phyloP scores from a whole-genome alignment of 2,329 filamentous ascomycete species.

The Microsporum ferrugineum region DNA sequence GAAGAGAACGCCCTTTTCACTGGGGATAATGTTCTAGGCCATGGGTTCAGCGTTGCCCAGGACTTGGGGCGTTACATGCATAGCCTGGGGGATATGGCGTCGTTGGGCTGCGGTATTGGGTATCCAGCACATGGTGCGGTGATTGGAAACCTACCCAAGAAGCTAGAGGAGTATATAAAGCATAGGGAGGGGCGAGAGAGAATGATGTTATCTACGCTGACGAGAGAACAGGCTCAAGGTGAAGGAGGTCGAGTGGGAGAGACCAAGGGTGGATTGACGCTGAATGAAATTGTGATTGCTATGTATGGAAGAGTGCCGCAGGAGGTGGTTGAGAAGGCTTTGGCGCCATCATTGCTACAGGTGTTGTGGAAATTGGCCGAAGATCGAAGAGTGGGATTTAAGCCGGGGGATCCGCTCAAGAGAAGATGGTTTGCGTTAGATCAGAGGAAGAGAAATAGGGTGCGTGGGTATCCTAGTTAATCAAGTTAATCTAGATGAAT shows the following conservation, averaged over 20 bases:
- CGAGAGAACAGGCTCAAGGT: not conserved
- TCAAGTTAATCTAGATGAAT: not conserved
- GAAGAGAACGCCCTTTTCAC: conserved; percentile 70
- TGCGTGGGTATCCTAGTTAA: not conserved
- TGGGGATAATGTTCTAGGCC: conserved; percentile 68
- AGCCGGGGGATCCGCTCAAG: not conserved
- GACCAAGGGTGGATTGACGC: not conserved
- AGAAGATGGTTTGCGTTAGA: not conserved
- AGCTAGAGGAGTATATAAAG: conserved; percentile 37
- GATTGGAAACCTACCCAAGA: conserved; percentile 57
- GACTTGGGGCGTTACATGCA: conserved; percentile 30
- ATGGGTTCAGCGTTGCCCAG: conserved; percentile 32
- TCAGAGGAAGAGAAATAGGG: not conserved
- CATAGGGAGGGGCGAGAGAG: not conserved
- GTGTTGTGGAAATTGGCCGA: not conserved
- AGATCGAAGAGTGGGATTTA: not conserved
- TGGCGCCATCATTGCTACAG: not conserved
- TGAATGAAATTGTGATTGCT: not conserved
- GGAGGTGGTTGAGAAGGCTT: not conserved
- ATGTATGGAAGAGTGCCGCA: not conserved
- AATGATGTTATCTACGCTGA: not conserved
- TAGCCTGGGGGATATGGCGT: conserved; percentile 45
- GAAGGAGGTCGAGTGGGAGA: not conserved
- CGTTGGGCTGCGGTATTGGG: conserved; percentile 45
- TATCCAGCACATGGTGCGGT: conserved; percentile 84